Percentiles rank a stretch among this genome's conserved stretches.
phyloP scores from a whole-genome alignment of 2,329 filamentous ascomycete genomes.

The Ambrosiella beaveri region DNA sequence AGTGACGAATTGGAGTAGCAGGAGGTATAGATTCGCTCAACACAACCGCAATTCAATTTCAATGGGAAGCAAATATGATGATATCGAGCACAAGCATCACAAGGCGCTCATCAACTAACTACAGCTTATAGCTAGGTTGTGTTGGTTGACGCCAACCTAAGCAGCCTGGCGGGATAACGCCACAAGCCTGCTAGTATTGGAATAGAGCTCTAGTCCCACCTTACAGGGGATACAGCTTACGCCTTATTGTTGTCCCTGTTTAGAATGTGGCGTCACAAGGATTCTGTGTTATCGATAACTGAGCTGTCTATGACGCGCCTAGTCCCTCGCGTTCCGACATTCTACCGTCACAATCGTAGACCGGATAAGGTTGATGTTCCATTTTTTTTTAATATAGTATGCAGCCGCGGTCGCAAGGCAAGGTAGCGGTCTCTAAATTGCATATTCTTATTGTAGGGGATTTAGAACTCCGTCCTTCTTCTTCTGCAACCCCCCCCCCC shows the following conservation, averaged over 20 bases:
- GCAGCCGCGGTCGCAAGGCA: conserved; percentile 10
- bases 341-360: conserved; percentile 1
- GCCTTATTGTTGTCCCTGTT: background rate
- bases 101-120: background rate
- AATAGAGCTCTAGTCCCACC: conserved; percentile 18
- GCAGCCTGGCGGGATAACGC: conserved; percentile 11
- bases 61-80: background rate
- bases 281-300: background rate
- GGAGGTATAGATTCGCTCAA: too few relatives aligned
- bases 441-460: background rate
- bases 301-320: conserved; percentile 4
- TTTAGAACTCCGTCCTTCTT: background rate
- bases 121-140: conserved; percentile 2
- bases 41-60: background rate
- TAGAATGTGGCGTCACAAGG: background rate
- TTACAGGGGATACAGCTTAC: background rate
- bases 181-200: background rate
- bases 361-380: background rate
- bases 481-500: background rate
- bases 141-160: conserved; percentile 13
- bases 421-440: background rate
- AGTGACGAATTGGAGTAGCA: background rate
- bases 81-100: background rate
- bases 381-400: background rate
- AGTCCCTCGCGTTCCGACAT: background rate